Conservation (phyloP, 768 basidiomycete genomes). For the Mycena leptocephala region DNA sequence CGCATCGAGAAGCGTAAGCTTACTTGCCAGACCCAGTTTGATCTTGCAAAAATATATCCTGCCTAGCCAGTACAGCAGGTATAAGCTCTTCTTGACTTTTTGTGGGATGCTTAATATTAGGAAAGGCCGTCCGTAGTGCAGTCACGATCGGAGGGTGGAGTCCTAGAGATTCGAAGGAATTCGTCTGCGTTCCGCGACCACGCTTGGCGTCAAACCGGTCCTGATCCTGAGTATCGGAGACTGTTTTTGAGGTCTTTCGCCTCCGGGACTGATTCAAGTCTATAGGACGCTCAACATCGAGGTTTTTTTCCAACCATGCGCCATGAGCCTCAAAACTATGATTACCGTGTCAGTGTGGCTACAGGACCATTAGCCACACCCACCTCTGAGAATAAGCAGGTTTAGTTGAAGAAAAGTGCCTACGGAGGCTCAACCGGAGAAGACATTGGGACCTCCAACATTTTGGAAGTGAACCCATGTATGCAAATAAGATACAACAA, state of each 20-base stretch:
- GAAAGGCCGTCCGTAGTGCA: constrained; percentile 74
- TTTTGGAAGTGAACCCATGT: background rate
- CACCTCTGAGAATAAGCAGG: constrained; percentile 14
- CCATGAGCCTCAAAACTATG: constrained; percentile 42
- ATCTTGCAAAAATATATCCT: constrained; percentile 79
- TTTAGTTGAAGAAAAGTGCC: background rate
- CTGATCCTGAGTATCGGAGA: too few species aligned
- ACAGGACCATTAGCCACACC: background rate
- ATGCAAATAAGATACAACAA: background rate
- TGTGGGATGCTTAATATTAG: constrained; percentile 72
- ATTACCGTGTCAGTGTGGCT: background rate
- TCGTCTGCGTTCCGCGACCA: too few species aligned
- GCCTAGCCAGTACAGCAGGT: constrained; percentile 68
- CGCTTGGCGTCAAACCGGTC: too few species aligned
- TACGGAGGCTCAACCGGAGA: background rate
- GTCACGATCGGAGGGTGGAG: constrained; percentile 64
- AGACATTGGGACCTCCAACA: background rate
- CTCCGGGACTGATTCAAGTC: background rate
- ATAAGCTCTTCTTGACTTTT: constrained; percentile 74
- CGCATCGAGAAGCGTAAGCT: constrained; percentile 42
- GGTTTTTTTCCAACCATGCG: constrained; percentile 14
- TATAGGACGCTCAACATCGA: background rate
- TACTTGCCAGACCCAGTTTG: constrained; percentile 88
- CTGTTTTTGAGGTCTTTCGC: too few species aligned
- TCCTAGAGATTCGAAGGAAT: constrained; percentile 70